Base-by-base conservation (phyloP, 805 yeast species). In the Saccharomycopsis fermentans region DNA sequence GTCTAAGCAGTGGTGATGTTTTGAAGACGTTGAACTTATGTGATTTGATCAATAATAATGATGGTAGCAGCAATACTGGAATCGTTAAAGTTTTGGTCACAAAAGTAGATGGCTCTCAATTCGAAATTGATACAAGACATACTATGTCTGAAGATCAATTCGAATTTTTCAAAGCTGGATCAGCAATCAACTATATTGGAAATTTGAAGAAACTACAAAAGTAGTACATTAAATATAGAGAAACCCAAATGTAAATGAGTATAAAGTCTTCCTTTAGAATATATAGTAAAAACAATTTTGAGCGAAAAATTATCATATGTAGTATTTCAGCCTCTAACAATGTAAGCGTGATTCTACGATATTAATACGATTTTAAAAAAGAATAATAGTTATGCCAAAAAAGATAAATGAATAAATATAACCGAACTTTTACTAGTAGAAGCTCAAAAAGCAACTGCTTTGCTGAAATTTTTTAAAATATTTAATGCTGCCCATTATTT, bases 121-220 rank as follows among this genome's bases (percentile, higher is more conserved):
- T 85, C 64, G 82, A 79, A 58, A 83, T 94, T 63, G 77, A 81
- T 64, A 81, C 94, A 66, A 90, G 84, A 73, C 99, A 94, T 73
- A 92, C 98, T 54, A 91, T 94, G 98, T 90, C 97, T 21, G 82
- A 82, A 70, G 99, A 94, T 73, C 99, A 94, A 77, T 78, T 94
- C 57, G 95, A 87, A 63, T 94, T 92, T 75, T 94, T 94, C 82
- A 90, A 84, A 72, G 97, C 97, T 40, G 99, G 99, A 57, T 87
- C 96, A 58, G 99, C 99, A 35, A 90, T 94, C 69, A 94, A 94
- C 73, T 82, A 82, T 74, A 94, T 94, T 69, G 92, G 95, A 65
- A 78, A 81, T 65, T 71, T 74, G 70, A 73, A 75, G 62, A 74
- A 74, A 43, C 14, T 43, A 43, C 50, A 43, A 16, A 43, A 43